Evolutionary conservation across 208 protist species (phyloP), one percentile per base, ranked within the genome.

Genomic region (Leishmania major): DNA sequence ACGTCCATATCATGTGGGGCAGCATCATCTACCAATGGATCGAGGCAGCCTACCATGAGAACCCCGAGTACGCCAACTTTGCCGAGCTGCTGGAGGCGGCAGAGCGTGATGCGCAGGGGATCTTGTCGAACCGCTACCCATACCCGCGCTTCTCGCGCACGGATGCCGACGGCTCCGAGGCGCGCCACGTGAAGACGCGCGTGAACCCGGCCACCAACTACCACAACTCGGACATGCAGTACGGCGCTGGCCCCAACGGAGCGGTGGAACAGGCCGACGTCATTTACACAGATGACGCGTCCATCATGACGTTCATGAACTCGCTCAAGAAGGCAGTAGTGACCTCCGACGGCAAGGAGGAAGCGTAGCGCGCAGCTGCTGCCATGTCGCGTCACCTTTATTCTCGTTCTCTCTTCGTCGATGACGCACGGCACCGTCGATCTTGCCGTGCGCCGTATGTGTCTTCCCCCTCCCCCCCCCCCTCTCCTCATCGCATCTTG

Each of bases 1-100:
- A 99, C 78, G 95, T 99, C 60, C 90, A 99, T 77, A 95, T 99
- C 78, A 99, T 98, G 93, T 97, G 99, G 91, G 99, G 99, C 66
- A 94, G 97, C 62, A 93, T 90, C 25, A 97, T 99, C 81, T 98
- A 94, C 70, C 84, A 92, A 73, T 99, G 99, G 99, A 96, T 98
- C 75, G 94, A 99, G 78, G 94, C 91, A 10, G 92, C 88, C 51
- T 98, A 96, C 80, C 93, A 99, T 40, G 91, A 99, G 37, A 79
- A 99, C 79, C 93, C 94, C 11, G 90, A 96, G 31, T 96, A 94
- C 80, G 88, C 82, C 28, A 83, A 96, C 88, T 97, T 97, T 76
- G 87, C 91, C 28, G 88, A 88, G 77, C 84, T 96, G 79, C 86
- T 97, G 22, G 87, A 94, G 67, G 79, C 81, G 31, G 91, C 90